A percentile compares a stretch with the other conserved stretches of the same genome.
phyloP scores from a whole-genome alignment of 179 eudicot species.

The Dionaea muscipula region DNA sequence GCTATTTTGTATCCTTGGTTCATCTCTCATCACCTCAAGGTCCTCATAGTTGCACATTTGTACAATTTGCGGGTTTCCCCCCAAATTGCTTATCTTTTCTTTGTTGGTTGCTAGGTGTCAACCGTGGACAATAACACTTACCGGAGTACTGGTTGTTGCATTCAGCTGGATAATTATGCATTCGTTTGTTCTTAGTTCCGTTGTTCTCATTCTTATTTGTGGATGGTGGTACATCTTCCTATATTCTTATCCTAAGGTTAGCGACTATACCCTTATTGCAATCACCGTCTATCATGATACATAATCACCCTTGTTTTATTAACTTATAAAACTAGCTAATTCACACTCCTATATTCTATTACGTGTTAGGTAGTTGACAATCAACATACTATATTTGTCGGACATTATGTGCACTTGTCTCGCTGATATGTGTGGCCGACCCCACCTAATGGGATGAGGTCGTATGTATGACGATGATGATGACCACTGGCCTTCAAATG shows the following conservation, averaged over 20 bases:
- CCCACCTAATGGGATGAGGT: too few relatives aligned
- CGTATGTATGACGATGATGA: too few relatives aligned
- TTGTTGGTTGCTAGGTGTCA: slow-evolving; percentile 54
- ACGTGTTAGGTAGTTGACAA: too few relatives aligned
- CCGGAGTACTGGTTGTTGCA: slow-evolving; percentile 45
- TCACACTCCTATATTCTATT: too few relatives aligned
- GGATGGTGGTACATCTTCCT: slow-evolving; percentile 97
- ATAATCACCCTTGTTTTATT: neutral
- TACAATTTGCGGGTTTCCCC: too few relatives aligned
- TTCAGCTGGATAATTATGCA: slow-evolving; percentile 71
- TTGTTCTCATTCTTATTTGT: slow-evolving; percentile 32
- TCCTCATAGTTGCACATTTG: too few relatives aligned
- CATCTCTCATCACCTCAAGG: too few relatives aligned
- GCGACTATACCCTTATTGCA: neutral
- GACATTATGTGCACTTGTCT: too few relatives aligned
- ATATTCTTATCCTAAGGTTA: slow-evolving; percentile 93
- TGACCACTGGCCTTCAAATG: too few relatives aligned
- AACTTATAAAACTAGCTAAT: neutral
- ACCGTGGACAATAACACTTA: slow-evolving; percentile 77
- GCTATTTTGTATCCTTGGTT: too few relatives aligned
- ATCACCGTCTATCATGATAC: neutral
- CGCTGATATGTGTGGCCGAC: too few relatives aligned
- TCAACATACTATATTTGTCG: too few relatives aligned
- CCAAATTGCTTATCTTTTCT: neutral
- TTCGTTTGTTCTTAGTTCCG: slow-evolving; percentile 35